These are phyloP conservation scores for Neofusicoccum sp. DNA, from an alignment of 2,329 filamentous ascomycete species.

Conservation along the genomic window DNA sequence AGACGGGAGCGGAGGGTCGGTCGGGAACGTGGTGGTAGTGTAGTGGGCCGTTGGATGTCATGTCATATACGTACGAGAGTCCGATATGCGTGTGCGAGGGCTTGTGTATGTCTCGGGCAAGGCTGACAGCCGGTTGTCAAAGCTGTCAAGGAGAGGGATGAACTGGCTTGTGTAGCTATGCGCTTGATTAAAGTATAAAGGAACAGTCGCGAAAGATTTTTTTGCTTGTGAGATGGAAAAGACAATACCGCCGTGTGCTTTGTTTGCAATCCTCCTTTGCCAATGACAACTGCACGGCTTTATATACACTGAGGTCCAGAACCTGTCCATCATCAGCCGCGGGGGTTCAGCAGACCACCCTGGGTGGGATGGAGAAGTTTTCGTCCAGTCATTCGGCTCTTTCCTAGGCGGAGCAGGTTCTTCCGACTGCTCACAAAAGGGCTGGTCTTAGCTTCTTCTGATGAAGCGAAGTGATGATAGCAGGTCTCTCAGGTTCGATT, in stretches of 20 bases:
- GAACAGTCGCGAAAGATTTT: neutral
- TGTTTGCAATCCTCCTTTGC: neutral
- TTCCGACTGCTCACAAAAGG: conserved; percentile 7
- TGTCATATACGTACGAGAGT: conserved; percentile 8
- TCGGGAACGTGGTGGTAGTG: neutral
- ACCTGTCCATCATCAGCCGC: neutral
- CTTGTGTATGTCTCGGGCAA: neutral
- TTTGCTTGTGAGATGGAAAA: neutral
- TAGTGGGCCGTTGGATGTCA: neutral
- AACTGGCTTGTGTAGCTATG: neutral
- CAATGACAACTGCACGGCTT: neutral
- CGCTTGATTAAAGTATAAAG: neutral
- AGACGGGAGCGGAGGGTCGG: conserved; percentile 7
- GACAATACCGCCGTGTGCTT: neutral
- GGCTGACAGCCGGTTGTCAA: neutral
- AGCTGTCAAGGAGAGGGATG: neutral
- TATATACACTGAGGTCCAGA: conserved; percentile 4
- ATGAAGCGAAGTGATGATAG: neutral
- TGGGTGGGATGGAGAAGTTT: neutral
- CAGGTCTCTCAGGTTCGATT: neutral
- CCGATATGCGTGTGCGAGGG: conserved; percentile 3
- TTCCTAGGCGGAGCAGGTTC: neutral
- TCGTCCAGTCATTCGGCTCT: neutral
- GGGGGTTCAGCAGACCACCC: neutral
- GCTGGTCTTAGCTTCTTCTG: neutral